These are phyloP conservation scores for Pochonia chlamydosporia DNA, from an alignment of 2,329 filamentous ascomycete genomes.

Conservation along the genomic window DNA sequence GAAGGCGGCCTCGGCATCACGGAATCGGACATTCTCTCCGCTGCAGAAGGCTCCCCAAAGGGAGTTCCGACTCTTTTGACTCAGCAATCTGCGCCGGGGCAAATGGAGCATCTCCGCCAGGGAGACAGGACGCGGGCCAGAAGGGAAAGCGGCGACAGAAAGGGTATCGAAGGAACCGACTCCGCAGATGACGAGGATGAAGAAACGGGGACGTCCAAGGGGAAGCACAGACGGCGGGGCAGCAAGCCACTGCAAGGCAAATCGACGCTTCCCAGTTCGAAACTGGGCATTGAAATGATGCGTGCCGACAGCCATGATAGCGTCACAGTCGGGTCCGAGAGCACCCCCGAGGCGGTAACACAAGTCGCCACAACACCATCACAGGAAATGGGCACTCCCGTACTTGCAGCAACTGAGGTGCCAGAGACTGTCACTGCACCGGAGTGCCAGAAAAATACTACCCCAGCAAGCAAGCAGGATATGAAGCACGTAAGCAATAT, in stretches of 20 bases:
- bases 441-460: not conserved
- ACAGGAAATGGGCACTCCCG: slow-evolving; percentile 30
- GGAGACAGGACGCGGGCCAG: slow-evolving; percentile 70
- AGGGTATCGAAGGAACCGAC: slow-evolving; percentile 67
- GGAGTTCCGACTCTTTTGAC: slow-evolving; percentile 49
- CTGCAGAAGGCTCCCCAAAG: slow-evolving; percentile 28
- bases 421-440: slow-evolving; percentile 12
- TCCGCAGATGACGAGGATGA: slow-evolving; percentile 95
- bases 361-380: slow-evolving; percentile 45
- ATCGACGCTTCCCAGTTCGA: slow-evolving; percentile 66
- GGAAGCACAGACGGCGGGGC: slow-evolving; percentile 42
- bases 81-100: slow-evolving; percentile 59
- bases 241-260: slow-evolving; percentile 37
- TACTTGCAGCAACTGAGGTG: slow-evolving; percentile 16
- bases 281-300: slow-evolving; percentile 96
- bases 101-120: slow-evolving; percentile 56
- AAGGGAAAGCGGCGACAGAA: slow-evolving; percentile 68
- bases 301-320: slow-evolving; percentile 91
- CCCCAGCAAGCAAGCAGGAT: not conserved
- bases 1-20: slow-evolving; percentile 75
- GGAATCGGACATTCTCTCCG: slow-evolving; percentile 45
- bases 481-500: not conserved
- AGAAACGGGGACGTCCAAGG: slow-evolving; percentile 57
- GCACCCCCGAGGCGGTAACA: slow-evolving; percentile 44
- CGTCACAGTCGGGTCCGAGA: slow-evolving; percentile 48